phyloP scores from a whole-genome alignment of 2,329 filamentous ascomycete species.

The Xylogone sp. region DNA sequence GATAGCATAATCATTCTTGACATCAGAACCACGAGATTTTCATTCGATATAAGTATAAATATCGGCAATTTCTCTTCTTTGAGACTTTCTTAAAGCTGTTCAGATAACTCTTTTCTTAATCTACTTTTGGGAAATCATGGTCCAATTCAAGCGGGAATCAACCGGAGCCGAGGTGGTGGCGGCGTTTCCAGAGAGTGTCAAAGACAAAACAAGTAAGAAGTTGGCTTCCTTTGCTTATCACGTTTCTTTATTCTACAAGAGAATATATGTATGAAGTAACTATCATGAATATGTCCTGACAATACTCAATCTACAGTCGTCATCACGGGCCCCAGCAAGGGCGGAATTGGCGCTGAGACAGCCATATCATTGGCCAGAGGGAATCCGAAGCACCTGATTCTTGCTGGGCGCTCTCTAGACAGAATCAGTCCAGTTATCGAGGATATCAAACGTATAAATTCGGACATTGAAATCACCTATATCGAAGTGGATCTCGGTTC shows the following conservation, averaged over 20 bases:
- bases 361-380: slow-evolving; percentile 19
- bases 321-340: slow-evolving; percentile 13
- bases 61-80: background rate
- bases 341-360: slow-evolving; percentile 14
- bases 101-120: background rate
- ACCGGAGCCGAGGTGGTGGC: slow-evolving; percentile 14
- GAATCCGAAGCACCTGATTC: slow-evolving; percentile 11
- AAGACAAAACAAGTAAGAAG: background rate
- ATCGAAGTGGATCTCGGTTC: slow-evolving; percentile 36
- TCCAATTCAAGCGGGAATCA: slow-evolving; percentile 7
- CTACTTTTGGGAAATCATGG: background rate
- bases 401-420: slow-evolving; percentile 11
- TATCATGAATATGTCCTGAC: background rate
- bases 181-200: slow-evolving; percentile 5
- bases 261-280: background rate
- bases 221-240: too few relatives aligned
- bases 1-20: background rate
- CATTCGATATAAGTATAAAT: background rate
- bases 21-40: background rate
- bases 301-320: background rate
- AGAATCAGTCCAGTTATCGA: slow-evolving; percentile 19
- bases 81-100: background rate
- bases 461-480: slow-evolving; percentile 9
- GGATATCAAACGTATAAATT: slow-evolving; percentile 8
- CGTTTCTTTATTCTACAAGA: background rate